Conservation (phyloP, 2,329 filamentous ascomycete species). For the Xenosphaeropsis pyriputrescens region DNA sequence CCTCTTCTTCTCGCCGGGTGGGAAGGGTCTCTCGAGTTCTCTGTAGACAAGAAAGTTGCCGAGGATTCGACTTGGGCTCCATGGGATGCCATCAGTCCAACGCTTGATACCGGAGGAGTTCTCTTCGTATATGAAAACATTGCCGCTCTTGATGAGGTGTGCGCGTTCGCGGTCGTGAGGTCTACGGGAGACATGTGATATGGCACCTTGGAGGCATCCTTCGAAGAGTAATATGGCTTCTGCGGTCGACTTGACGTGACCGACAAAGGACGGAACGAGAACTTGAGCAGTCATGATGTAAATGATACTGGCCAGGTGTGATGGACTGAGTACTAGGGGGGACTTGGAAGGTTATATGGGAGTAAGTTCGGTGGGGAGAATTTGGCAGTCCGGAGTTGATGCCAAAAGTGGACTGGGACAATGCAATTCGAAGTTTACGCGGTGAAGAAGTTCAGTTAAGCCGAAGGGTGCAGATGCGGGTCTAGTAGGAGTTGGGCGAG, state of each 20-base stretch:
- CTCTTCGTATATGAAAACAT: constrained; percentile 86
- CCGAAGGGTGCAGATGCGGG: too few species aligned
- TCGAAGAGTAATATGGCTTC: constrained; percentile 75
- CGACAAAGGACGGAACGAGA: constrained; percentile 50
- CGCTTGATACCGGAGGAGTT: constrained; percentile 82
- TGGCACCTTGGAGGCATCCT: constrained; percentile 53
- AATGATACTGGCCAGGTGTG: too few species aligned
- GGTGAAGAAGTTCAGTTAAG: too few species aligned
- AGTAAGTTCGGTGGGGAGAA: too few species aligned
- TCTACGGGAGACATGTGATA: constrained; percentile 66
- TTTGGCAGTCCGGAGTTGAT: too few species aligned
- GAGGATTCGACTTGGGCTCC: constrained; percentile 88
- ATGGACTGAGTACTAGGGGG: too few species aligned
- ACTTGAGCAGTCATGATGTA: too few species aligned
- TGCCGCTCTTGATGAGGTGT: constrained; percentile 67
- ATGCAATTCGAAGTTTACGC: too few species aligned
- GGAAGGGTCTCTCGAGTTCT: constrained; percentile 92
- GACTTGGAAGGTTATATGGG: too few species aligned
- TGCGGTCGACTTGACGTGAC: constrained; percentile 51
- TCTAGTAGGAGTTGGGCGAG: too few species aligned
- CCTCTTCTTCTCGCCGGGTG: constrained; percentile 72
- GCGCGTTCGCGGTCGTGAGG: constrained; percentile 75
- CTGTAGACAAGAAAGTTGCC: constrained; percentile 95
- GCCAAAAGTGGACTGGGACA: too few species aligned
- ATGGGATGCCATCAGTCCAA: constrained; percentile 85